Conservation (phyloP, 2,329 filamentous ascomycete genomes). For the Clarireedia hainanense region DNA sequence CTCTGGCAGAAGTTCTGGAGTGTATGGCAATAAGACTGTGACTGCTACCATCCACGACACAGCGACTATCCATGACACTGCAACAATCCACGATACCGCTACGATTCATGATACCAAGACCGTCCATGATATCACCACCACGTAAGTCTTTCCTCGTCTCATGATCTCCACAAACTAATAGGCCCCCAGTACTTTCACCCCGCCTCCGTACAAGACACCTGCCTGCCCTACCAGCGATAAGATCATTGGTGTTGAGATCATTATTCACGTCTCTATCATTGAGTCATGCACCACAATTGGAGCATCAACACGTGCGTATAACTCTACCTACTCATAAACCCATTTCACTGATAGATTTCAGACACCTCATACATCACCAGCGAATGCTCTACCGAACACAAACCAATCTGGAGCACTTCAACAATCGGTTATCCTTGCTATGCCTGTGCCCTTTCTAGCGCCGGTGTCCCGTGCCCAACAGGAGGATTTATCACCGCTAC, state of each 20-base stretch:
- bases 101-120: conserved; percentile 5
- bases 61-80: background rate
- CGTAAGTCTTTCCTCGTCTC: too few relatives aligned
- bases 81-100: background rate
- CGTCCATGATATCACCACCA: background rate
- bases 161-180: background rate
- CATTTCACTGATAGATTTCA: too few relatives aligned
- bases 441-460: conserved; percentile 11
- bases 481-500: conserved; percentile 12
- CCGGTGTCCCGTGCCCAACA: conserved; percentile 4
- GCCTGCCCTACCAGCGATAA: conserved; percentile 8
- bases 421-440: conserved; percentile 14
- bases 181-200: conserved; percentile 10
- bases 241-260: conserved; percentile 29
- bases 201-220: conserved; percentile 16
- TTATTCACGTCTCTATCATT: conserved; percentile 26
- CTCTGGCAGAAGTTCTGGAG: background rate
- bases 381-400: conserved; percentile 10
- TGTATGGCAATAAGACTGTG: conserved; percentile 10
- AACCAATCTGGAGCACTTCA: conserved; percentile 13
- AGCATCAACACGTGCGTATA: conserved; percentile 1
- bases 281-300: conserved; percentile 23
- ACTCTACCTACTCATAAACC: too few relatives aligned
- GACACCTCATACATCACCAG: conserved; percentile 11
- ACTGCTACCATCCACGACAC: conserved; percentile 8